Evolutionary conservation across 2,329 filamentous ascomycete genomes (phyloP).

Genomic region (Myriosclerotinia curreyana): DNA sequence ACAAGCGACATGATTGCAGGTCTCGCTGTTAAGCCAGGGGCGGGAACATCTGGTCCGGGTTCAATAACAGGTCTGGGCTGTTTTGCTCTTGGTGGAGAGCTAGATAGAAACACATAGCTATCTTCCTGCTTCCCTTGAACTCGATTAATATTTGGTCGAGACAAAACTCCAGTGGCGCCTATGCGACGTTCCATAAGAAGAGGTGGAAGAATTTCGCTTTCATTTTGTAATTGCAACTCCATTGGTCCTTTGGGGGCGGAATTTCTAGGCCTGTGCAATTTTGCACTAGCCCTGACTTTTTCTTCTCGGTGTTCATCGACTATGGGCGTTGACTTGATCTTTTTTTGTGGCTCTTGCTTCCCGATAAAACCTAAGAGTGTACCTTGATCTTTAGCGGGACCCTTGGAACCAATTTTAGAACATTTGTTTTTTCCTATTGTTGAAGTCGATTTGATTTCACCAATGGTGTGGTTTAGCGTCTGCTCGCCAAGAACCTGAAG

Average conservation of each 20-base stretch:
- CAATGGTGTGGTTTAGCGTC: conserved; percentile 31
- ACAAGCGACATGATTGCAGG: conserved; percentile 32
- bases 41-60: conserved; percentile 15
- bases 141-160: conserved; percentile 28
- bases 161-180: conserved; percentile 22
- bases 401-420: conserved; percentile 24
- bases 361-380: conserved; percentile 35
- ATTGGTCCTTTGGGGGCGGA: not conserved
- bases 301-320: not conserved
- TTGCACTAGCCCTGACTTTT: not conserved
- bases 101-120: conserved; percentile 37
- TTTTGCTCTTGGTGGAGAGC: conserved; percentile 34
- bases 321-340: not conserved
- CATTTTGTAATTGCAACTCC: not conserved
- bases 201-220: not conserved
- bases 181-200: conserved; percentile 32
- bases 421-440: conserved; percentile 11
- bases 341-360: conserved; percentile 22
- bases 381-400: conserved; percentile 28
- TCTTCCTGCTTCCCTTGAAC: conserved; percentile 27
- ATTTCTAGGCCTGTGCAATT: conserved; percentile 17
- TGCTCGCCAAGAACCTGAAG: conserved; percentile 37
- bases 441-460: conserved; percentile 23
- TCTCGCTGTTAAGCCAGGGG: conserved; percentile 25
- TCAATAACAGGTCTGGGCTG: conserved; percentile 18